Evolutionary conservation across 148 eudicot species (phyloP).

Genomic region (Silene conica): DNA sequence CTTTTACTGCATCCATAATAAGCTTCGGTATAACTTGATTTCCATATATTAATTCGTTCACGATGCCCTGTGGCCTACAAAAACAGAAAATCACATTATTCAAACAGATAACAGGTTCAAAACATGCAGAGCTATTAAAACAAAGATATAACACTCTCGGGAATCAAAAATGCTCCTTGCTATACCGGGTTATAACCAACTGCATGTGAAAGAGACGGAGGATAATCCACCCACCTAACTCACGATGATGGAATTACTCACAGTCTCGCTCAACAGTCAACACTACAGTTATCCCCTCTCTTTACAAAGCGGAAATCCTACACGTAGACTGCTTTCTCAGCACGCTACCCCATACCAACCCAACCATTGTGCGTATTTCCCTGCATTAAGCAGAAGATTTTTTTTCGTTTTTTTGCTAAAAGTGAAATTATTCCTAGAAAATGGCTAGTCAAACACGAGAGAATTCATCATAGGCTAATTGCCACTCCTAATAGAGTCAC

Average conservation of each 20-base stretch:
- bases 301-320: neutral
- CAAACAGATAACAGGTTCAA: neutral
- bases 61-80: slow-evolving; percentile 15
- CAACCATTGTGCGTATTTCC: neutral
- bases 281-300: neutral
- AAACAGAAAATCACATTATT: slow-evolving; percentile 16
- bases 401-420: neutral
- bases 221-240: neutral
- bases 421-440: neutral
- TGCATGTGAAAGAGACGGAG: neutral
- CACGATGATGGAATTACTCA: neutral
- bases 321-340: neutral
- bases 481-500: neutral
- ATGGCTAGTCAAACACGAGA: neutral
- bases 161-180: neutral
- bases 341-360: neutral
- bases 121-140: neutral
- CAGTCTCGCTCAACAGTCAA: too few relatives aligned
- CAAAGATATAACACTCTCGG: neutral
- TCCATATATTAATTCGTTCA: slow-evolving; percentile 15
- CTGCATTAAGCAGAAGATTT: neutral
- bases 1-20: slow-evolving; percentile 93
- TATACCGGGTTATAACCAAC: neutral
- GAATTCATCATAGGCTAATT: neutral
- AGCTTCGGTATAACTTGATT: slow-evolving; percentile 23